phyloP scores from a whole-genome alignment of 1,284 basidiomycete species.

The Cutaneotrichosporon curvatum region DNA sequence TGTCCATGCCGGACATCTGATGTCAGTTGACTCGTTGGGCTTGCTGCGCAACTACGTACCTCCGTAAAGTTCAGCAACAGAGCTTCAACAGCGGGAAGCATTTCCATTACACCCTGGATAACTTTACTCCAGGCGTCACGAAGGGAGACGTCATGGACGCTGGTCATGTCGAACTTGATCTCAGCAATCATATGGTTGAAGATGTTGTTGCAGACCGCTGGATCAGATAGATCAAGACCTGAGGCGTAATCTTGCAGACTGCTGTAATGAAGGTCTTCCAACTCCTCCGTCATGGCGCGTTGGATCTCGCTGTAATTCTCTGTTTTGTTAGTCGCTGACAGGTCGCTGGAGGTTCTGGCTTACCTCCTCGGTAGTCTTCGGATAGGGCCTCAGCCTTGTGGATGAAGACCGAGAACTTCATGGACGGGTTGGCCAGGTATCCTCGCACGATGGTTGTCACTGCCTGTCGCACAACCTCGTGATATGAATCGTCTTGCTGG shows the following conservation, averaged over 20 bases:
- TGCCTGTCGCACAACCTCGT: conserved; percentile 66
- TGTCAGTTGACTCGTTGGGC: too few species aligned
- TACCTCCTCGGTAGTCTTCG: conserved; percentile 86
- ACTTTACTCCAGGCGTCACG: conserved; percentile 52
- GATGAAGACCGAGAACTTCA: conserved; percentile 87
- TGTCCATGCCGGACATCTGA: conserved; percentile 80
- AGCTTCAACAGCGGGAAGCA: conserved; percentile 47
- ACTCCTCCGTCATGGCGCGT: conserved; percentile 70
- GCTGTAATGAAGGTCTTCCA: conserved; percentile 58
- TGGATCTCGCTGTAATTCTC: conserved; percentile 85
- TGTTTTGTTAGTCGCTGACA: conserved; percentile 35
- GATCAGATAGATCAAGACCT: conserved; percentile 32
- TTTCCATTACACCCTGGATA: conserved; percentile 49
- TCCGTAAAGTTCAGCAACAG: conserved; percentile 48
- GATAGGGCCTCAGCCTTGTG: conserved; percentile 92
- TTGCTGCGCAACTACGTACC: background rate
- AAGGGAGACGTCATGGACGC: conserved; percentile 51
- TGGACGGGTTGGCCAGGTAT: conserved; percentile 65
- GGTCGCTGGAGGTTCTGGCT: conserved; percentile 22
- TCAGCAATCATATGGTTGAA: conserved; percentile 40
- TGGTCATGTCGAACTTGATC: conserved; percentile 51
- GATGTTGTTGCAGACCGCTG: conserved; percentile 26
- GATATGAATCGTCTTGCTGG: conserved; percentile 47
- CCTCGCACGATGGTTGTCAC: conserved; percentile 68
- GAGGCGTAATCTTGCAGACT: conserved; percentile 26